Evolutionary conservation across 2,329 filamentous ascomycete genomes (phyloP), one percentile per base, ranked within the genome.

Genomic region (Phaeosphaeria sp.): DNA sequence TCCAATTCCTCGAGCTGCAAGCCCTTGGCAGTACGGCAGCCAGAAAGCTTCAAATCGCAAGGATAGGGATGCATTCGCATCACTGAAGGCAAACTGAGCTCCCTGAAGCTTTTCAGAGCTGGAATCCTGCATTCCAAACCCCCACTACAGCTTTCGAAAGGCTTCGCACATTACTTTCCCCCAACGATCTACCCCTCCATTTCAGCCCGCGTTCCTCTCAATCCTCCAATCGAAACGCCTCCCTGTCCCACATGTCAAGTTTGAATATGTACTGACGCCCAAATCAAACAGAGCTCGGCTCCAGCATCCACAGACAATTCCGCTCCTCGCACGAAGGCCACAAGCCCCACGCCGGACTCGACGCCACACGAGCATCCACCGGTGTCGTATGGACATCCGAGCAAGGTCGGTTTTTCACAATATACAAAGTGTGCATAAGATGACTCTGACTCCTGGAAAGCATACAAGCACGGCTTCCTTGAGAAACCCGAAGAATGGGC

Each of bases 301-400:
- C 92, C 71, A 90, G 91, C 76, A 90, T 93, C 73, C 93, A 97
- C 79, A 87, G 90, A 63, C 91, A 96, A 76, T 97, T 97, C 81
- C 91, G 93, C 69, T 87, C 88, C 74, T 91, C 92, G 64, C 93
- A 97, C 79, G 92, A 95, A 78, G 93, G 93, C 57, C 93, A 96
- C 81, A 89, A 91, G 75, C 90, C 92, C 48, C 93, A 97, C 77
- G 92, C 93, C 59, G 94, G 93, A 68, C 89, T 97, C 65, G 93
- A 97, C 73, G 90, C 92, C 53, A 91, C 88, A 60, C 88, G 93
- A 77, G 91, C 92, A 45, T 96, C 91, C 17, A 98, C 94, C 15
- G 94, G 94, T 78, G 94, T 97, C 3, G 91, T 97, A 63, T 97
- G 94, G 94, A 93, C 90, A 65, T 92, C 89, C 2, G 91, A 95